These are phyloP conservation scores for Funneliformis mosseae DNA, from an alignment of 192 early-diverging fungal species.

Conservation along the genomic window DNA sequence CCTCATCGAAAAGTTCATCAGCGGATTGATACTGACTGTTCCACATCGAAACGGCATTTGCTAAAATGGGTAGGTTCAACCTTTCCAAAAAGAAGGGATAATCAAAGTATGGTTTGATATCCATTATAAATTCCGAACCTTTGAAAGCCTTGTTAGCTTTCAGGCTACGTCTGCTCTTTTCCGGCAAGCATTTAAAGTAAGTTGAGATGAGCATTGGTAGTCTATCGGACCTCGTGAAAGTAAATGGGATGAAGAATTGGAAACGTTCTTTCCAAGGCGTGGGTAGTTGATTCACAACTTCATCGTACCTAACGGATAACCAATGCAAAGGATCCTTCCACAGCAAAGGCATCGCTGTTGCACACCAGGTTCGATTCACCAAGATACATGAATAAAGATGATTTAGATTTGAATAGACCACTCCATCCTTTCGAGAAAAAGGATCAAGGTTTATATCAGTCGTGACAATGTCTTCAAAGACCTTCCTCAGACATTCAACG, in stretches of 20 bases:
- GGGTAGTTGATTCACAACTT: background rate
- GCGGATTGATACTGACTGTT: background rate
- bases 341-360: background rate
- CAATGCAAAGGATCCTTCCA: background rate
- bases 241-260: background rate
- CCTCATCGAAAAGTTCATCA: background rate
- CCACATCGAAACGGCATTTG: background rate
- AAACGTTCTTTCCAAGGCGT: background rate
- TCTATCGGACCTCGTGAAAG: background rate
- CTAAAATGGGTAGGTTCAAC: background rate
- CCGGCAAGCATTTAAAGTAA: background rate
- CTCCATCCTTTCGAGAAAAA: background rate
- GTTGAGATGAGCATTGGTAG: background rate
- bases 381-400: background rate
- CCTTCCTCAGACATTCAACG: background rate
- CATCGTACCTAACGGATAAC: background rate
- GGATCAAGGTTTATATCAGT: background rate
- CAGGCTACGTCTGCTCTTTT: background rate
- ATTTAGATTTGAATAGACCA: background rate
- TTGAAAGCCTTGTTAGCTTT: background rate
- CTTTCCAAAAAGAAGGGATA: background rate
- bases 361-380: background rate
- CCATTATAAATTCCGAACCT: background rate
- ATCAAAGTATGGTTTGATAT: background rate
- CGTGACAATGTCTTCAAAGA: background rate